Percentiles rank a stretch among this genome's conserved stretches.
Evolutionary conservation across 169 alveolate genomes (phyloP).

Genomic region (Babesia sp.): DNA sequence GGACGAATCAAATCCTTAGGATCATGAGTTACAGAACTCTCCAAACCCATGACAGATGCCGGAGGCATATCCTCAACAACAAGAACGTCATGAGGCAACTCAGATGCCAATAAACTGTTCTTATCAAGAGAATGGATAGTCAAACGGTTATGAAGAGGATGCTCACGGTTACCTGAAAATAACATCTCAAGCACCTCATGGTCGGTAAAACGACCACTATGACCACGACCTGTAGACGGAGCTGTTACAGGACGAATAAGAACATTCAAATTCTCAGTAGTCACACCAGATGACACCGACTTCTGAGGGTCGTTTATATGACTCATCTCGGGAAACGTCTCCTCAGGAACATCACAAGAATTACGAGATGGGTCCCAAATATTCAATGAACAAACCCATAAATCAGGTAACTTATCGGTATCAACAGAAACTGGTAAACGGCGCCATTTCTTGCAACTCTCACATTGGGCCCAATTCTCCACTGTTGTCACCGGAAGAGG

Average conservation of each 20-base stretch:
- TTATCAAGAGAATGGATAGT: constrained; percentile 41
- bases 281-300: not conserved
- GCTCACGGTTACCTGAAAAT: constrained; percentile 1
- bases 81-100: constrained; percentile 54
- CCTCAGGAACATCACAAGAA: constrained; percentile 63
- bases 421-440: constrained; percentile 65
- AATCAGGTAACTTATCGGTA: constrained; percentile 71
- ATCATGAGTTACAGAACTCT: not conserved
- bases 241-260: constrained; percentile 17
- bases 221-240: not conserved
- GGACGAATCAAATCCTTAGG: constrained; percentile 15
- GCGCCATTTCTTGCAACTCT: constrained; percentile 77
- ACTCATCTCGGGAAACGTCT: constrained; percentile 28
- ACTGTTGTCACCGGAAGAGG: constrained; percentile 50
- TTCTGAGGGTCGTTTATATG: not conserved
- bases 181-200: constrained; percentile 41
- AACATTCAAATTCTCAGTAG: not conserved
- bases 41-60: not conserved
- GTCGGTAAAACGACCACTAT: constrained; percentile 12
- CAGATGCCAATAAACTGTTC: constrained; percentile 51
- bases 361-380: constrained; percentile 70
- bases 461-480: constrained; percentile 81
- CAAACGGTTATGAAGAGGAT: constrained; percentile 47
- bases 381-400: constrained; percentile 76
- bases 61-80: constrained; percentile 26